phyloP scores from a whole-genome alignment of 1,284 basidiomycete genomes.

The Neotropicomus parvogracilis region DNA sequence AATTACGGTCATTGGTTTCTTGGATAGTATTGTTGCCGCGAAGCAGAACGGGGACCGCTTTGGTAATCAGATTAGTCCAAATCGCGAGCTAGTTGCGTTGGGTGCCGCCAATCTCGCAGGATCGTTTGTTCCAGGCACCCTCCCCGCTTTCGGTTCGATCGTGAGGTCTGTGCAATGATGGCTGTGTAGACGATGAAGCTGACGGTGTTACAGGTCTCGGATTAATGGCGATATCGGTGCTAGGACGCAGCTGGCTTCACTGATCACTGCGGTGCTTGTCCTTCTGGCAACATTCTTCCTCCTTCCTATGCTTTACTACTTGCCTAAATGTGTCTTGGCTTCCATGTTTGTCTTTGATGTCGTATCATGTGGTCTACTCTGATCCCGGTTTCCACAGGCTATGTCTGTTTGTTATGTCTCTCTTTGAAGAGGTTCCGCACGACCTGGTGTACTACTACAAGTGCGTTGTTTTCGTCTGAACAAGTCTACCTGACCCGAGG shows the following conservation, averaged over 20 bases:
- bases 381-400: constrained; percentile 47
- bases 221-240: constrained; percentile 87
- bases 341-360: constrained; percentile 53
- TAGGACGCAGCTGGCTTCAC: constrained; percentile 82
- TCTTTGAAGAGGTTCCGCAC: constrained; percentile 84
- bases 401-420: constrained; percentile 77
- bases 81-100: constrained; percentile 87
- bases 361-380: neutral
- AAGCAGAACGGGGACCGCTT: constrained; percentile 84
- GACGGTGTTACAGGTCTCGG: constrained; percentile 52
- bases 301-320: constrained; percentile 70
- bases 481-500: neutral
- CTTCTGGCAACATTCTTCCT: constrained; percentile 86
- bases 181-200: neutral
- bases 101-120: constrained; percentile 77
- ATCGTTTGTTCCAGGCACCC: constrained; percentile 79
- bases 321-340: constrained; percentile 81
- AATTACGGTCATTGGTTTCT: constrained; percentile 71
- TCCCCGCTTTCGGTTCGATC: constrained; percentile 88
- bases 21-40: constrained; percentile 82
- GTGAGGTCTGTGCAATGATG: constrained; percentile 52
- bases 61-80: constrained; percentile 86
- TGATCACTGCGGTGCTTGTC: constrained; percentile 74
- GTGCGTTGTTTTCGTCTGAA: constrained; percentile 41
- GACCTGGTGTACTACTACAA: constrained; percentile 80